These are phyloP conservation scores for Yarrowia sp. DNA, from an alignment of 805 yeast genomes.

Conservation along the genomic window DNA sequence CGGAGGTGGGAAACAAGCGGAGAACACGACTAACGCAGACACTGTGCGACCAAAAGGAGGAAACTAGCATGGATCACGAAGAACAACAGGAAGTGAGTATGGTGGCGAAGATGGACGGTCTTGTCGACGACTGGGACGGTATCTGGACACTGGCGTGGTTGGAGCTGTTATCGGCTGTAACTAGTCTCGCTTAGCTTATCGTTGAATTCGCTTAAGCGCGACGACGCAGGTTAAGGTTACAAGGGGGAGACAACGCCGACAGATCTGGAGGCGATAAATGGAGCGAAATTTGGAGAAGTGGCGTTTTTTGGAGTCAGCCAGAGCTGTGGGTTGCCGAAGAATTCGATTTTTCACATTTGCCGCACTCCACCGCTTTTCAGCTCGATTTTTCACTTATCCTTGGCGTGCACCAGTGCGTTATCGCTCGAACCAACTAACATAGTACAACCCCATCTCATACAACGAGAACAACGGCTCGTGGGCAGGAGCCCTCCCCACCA, in stretches of 20 bases:
- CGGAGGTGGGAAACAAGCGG: too few relatives aligned
- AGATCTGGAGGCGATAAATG: too few relatives aligned
- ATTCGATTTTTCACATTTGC: too few relatives aligned
- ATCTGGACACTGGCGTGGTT: too few relatives aligned
- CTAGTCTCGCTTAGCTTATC: conserved; percentile 13
- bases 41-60: background rate
- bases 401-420: background rate
- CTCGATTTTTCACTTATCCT: too few relatives aligned
- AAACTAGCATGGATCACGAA: conserved; percentile 16
- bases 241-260: too few relatives aligned
- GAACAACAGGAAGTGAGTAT: conserved; percentile 13
- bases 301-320: too few relatives aligned
- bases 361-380: too few relatives aligned
- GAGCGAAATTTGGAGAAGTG: background rate
- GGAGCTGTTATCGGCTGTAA: background rate
- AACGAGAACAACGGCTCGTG: conserved; percentile 50
- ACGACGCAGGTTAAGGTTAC: conserved; percentile 16
- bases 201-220: conserved; percentile 1
- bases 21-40: background rate
- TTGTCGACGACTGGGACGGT: background rate
- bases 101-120: background rate
- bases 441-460: conserved; percentile 25
- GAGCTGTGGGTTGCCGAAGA: too few relatives aligned
- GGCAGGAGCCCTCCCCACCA: conserved; percentile 85
- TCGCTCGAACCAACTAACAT: background rate